Evolutionary conservation across 2,329 filamentous ascomycete genomes (phyloP), one percentile per base, ranked within the genome.

Genomic region (Lanzia echinophila): DNA sequence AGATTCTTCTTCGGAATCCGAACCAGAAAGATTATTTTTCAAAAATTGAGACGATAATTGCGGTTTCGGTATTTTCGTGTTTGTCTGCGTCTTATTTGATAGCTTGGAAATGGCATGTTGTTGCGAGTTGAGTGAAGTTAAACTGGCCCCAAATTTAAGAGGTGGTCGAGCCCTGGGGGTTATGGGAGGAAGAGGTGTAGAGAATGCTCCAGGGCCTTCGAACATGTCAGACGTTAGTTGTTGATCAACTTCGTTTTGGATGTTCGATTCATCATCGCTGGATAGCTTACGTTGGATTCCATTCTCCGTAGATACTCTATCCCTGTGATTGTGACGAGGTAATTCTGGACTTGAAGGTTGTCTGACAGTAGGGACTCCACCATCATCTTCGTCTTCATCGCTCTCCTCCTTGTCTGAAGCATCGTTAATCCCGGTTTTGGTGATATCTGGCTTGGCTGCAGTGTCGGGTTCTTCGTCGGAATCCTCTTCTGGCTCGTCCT

Each of bases 211-310:
- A 22, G 46, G 43, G 50, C 51, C 63, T 65, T 65, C 59, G 60
- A 57, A 57, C 33, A 64, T 48, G 59, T 59, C 61, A 58, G 63
- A 64, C 28, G 63, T 65, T 56, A 66, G 63, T 62, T 65, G 62
- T 28, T 58, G 57, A 47, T 63, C 61, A 54, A 66, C 51, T 55
- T 65, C 62, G 32, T 61, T 58, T 61, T 65, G 62, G 47, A 59
- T 63, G 51, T 56, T 58, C 36, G 54, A 49, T 28, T 43, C 47
- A 47, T 58, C 56, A 49, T 59, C 55, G 50, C 58, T 57, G 41
- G 54, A 54, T 19, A 52, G 53, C 60, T 61, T 63, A 62, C 58
- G 53, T 46, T 54, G 58, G 34, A 36, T 38, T 34, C 47, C 51
- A 41, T 34, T 22, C 54, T 58, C 24, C 8, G 32, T 8, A 24